phyloP scores from a whole-genome alignment of 2,329 filamentous ascomycete genomes.

The Paecilomyces sp. region DNA sequence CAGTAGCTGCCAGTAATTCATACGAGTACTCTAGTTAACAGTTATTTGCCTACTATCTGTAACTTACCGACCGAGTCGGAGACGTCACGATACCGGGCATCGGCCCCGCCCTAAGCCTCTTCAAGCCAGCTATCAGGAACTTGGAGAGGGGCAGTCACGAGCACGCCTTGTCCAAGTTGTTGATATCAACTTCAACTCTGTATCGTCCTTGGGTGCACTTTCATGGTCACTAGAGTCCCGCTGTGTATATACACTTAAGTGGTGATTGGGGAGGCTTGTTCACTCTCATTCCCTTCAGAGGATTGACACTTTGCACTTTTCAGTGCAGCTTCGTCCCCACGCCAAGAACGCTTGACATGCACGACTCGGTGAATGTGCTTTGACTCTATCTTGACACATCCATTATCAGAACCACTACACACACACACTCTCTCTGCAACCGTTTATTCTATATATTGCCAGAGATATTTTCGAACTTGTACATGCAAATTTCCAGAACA shows the following conservation, averaged over 20 bases:
- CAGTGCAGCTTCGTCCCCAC: neutral
- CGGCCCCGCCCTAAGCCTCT: constrained; percentile 13
- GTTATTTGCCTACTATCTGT: neutral
- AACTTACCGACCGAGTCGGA: neutral
- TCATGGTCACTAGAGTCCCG: neutral
- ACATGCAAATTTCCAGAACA: too few relatives aligned
- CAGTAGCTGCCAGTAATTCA: too few relatives aligned
- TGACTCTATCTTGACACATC: neutral
- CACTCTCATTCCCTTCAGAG: neutral
- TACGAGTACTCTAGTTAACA: too few relatives aligned
- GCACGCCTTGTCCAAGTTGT: neutral
- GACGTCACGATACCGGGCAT: neutral
- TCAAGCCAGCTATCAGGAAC: constrained; percentile 1
- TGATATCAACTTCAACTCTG: neutral
- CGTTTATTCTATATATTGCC: neutral
- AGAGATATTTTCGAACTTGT: too few relatives aligned
- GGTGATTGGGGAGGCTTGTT: neutral
- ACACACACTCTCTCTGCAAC: neutral
- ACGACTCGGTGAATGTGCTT: neutral
- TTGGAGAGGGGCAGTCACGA: constrained; percentile 15
- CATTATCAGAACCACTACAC: neutral
- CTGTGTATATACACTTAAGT: neutral
- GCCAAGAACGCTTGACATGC: neutral
- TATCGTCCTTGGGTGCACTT: neutral
- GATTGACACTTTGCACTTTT: neutral